Percentiles rank a stretch among this genome's conserved stretches.
These are phyloP conservation scores for Salvia hispanica DNA, from an alignment of 257 asterid genomes.

Conservation along the genomic window DNA sequence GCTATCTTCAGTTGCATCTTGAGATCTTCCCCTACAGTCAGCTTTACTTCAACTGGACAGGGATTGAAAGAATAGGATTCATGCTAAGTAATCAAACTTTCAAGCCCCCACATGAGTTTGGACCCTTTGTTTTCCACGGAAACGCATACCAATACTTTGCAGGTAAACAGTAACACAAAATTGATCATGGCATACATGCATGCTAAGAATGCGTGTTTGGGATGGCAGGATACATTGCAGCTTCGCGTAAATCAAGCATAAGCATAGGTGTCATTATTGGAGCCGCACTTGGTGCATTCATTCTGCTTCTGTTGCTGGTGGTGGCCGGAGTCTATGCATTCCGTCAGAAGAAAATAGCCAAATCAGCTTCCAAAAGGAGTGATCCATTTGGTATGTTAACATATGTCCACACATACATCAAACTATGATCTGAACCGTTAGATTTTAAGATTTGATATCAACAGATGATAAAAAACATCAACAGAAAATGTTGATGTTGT, in stretches of 20 bases:
- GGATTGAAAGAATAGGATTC: conserved; percentile 58
- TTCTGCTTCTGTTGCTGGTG: conserved; percentile 53
- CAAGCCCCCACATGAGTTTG: conserved; percentile 71
- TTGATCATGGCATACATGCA: background rate
- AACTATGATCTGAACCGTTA: too few species aligned
- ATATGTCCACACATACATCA: too few species aligned
- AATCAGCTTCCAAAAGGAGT: conserved; percentile 57
- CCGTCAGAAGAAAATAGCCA: conserved; percentile 75
- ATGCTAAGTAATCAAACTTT: conserved; percentile 78
- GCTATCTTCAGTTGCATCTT: conserved; percentile 57
- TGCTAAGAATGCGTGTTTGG: background rate
- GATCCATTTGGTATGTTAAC: conserved; percentile 70
- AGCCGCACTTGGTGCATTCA: conserved; percentile 66
- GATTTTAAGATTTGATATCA: too few species aligned
- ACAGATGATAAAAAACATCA: too few species aligned
- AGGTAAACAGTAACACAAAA: conserved; percentile 38
- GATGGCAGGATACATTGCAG: conserved; percentile 33
- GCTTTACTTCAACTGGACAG: conserved; percentile 61
- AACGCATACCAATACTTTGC: conserved; percentile 47
- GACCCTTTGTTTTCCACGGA: conserved; percentile 65
- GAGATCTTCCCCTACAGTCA: conserved; percentile 62
- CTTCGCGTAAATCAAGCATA: conserved; percentile 40
- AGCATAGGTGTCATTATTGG: conserved; percentile 55
- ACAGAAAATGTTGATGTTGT: too few species aligned
- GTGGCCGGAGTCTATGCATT: conserved; percentile 70